Conservation (phyloP, 2,329 filamentous ascomycete species). For the Cytospora schulzeri region DNA sequence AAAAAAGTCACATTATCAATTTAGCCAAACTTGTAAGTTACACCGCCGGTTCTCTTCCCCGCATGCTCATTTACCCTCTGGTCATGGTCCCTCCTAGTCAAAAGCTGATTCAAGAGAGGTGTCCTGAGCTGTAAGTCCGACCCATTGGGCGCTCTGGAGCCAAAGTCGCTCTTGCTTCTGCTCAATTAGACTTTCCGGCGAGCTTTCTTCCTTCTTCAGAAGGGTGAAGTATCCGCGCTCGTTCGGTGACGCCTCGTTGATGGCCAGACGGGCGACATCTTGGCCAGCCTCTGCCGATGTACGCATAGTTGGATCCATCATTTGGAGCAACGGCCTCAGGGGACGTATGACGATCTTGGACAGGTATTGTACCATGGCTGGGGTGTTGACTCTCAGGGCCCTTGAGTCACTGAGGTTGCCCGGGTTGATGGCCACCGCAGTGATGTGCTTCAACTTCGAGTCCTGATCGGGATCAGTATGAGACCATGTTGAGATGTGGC, state of each 20-base stretch:
- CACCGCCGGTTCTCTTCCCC: no score
- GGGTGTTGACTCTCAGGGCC: conserved; percentile 39
- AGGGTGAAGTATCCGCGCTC: conserved; percentile 41
- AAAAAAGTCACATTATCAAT: no score
- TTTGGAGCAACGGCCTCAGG: conserved; percentile 33
- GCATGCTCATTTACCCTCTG: no score
- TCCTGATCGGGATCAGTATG: conserved; percentile 29
- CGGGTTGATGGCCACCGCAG: conserved; percentile 35
- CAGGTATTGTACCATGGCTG: conserved; percentile 32
- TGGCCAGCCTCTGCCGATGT: conserved; percentile 35
- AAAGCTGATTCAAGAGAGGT: background rate
- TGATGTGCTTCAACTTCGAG: conserved; percentile 33
- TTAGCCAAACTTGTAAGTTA: no score
- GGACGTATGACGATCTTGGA: conserved; percentile 32
- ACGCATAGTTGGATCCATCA: conserved; percentile 38
- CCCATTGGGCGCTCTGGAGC: conserved; percentile 40
- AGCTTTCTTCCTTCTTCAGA: conserved; percentile 35
- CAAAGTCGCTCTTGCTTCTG: conserved; percentile 38
- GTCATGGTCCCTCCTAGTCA: background rate
- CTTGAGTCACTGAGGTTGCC: conserved; percentile 41
- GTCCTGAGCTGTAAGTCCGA: background rate
- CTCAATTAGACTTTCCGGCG: conserved; percentile 36
- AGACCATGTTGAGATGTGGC: background rate
- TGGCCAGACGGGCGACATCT: conserved; percentile 15
- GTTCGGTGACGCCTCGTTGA: conserved; percentile 32